Conservation (phyloP, 208 protist species). For the Trypanosoma melophagium region DNA sequence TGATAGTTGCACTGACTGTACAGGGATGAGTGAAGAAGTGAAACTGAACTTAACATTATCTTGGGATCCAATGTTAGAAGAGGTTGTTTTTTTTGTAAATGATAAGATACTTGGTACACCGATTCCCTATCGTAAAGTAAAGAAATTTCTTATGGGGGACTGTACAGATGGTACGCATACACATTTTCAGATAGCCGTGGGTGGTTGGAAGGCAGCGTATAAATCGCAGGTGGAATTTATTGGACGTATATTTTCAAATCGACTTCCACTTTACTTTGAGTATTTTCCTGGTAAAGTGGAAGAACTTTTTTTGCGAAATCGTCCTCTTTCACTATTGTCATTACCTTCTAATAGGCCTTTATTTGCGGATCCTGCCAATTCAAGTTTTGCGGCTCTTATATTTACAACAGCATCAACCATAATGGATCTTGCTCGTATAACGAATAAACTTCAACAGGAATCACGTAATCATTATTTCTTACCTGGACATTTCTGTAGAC, state of each 20-base stretch:
- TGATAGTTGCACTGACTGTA: background rate
- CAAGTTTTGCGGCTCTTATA: background rate
- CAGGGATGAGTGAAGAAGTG: background rate
- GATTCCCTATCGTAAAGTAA: background rate
- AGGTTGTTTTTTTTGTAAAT: constrained; percentile 9
- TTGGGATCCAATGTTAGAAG: constrained; percentile 3
- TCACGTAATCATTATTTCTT: background rate
- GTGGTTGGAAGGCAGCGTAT: constrained; percentile 2
- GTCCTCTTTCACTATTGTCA: background rate
- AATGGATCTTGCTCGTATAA: background rate
- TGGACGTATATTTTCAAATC: background rate
- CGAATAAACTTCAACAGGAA: background rate
- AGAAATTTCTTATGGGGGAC: background rate
- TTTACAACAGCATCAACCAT: background rate
- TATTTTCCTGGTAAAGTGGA: background rate
- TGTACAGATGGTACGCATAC: background rate
- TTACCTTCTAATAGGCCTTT: background rate
- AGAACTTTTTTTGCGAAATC: background rate
- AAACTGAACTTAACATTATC: background rate
- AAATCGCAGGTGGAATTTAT: constrained; percentile 3
- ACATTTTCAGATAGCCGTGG: background rate
- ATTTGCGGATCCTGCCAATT: background rate
- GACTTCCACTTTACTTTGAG: constrained; percentile 3
- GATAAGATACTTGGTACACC: background rate
- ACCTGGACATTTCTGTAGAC: background rate